A percentile compares a stretch with the other conserved stretches of the same genome.
phyloP scores from a whole-genome alignment of 495 filamentous ascomycete species.

The Elaphomyces granulatus region DNA sequence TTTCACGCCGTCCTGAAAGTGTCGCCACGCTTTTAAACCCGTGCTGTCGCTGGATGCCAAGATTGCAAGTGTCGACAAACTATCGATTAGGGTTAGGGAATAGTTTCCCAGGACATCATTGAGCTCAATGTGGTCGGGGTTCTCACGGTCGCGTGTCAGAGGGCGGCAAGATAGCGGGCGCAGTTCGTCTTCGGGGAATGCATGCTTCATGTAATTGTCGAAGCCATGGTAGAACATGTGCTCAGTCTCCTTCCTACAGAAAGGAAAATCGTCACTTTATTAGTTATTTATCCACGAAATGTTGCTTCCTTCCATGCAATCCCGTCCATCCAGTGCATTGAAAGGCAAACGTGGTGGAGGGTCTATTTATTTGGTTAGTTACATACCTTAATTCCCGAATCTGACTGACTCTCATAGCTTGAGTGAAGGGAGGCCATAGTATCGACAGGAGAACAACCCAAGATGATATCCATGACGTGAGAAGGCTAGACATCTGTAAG shows the following conservation, averaged over 20 bases:
- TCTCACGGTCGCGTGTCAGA: constrained; percentile 63
- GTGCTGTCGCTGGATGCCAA: constrained; percentile 52
- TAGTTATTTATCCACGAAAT: neutral
- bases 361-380: no score
- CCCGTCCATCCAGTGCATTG: neutral
- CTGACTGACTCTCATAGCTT: constrained; percentile 28
- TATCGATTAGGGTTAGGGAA: constrained; percentile 89
- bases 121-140: constrained; percentile 70
- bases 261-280: constrained; percentile 2
- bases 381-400: constrained; percentile 29
- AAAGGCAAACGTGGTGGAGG: neutral
- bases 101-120: constrained; percentile 97
- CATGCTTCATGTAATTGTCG: constrained; percentile 84
- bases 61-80: constrained; percentile 83
- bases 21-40: constrained; percentile 45
- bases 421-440: constrained; percentile 26
- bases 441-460: constrained; percentile 23
- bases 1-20: constrained; percentile 70
- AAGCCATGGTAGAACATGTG: constrained; percentile 96
- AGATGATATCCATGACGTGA: constrained; percentile 23
- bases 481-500: constrained; percentile 25
- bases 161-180: constrained; percentile 76
- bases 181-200: constrained; percentile 95
- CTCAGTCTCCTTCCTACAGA: constrained; percentile 55
- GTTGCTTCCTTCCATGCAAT: neutral